phyloP scores from a whole-genome alignment of 768 basidiomycete species.

The Podaxis sp. region DNA sequence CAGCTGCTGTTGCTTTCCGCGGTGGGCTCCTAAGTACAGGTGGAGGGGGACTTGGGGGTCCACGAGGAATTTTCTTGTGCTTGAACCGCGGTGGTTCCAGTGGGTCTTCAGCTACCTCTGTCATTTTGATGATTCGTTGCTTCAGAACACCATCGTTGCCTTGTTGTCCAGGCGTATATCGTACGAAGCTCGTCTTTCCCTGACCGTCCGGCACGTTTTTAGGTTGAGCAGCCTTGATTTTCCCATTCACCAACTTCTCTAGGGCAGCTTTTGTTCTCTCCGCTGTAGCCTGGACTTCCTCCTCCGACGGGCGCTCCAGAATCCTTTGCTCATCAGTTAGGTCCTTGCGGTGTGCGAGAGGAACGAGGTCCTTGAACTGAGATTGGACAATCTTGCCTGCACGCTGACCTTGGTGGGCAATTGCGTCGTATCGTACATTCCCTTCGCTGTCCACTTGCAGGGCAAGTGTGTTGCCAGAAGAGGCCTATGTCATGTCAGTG shows the following conservation, averaged over 20 bases:
- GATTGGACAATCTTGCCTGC: conserved; percentile 86
- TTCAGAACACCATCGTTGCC: conserved; percentile 65
- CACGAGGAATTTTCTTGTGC: conserved; percentile 97
- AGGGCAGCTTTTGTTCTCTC: conserved; percentile 89
- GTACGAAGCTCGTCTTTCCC: conserved; percentile 85
- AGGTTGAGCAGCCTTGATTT: conserved; percentile 98
- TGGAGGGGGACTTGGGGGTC: conserved; percentile 94
- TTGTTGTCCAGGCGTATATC: conserved; percentile 96
- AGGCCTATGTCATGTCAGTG: conserved; percentile 48
- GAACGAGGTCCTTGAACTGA: conserved; percentile 97
- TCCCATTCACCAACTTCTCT: conserved; percentile 90
- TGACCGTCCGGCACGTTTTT: conserved; percentile 88
- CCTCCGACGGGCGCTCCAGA: conserved; percentile 94
- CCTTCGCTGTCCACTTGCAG: conserved; percentile 97
- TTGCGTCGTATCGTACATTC: conserved; percentile 95
- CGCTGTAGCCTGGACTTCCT: conserved; percentile 86
- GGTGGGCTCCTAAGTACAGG: conserved; percentile 95
- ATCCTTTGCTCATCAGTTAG: conserved; percentile 65
- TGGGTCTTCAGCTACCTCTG: conserved; percentile 96
- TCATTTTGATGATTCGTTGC: conserved; percentile 99
- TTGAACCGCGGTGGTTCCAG: conserved; percentile 97
- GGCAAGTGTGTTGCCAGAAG: conserved; percentile 92
- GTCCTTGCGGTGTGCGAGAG: conserved; percentile 86
- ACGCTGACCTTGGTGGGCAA: conserved; percentile 93
- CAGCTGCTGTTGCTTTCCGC: conserved; percentile 91